Base-by-base conservation (phyloP, 2,329 filamentous ascomycete genomes). In the Coniella lustricola region DNA sequence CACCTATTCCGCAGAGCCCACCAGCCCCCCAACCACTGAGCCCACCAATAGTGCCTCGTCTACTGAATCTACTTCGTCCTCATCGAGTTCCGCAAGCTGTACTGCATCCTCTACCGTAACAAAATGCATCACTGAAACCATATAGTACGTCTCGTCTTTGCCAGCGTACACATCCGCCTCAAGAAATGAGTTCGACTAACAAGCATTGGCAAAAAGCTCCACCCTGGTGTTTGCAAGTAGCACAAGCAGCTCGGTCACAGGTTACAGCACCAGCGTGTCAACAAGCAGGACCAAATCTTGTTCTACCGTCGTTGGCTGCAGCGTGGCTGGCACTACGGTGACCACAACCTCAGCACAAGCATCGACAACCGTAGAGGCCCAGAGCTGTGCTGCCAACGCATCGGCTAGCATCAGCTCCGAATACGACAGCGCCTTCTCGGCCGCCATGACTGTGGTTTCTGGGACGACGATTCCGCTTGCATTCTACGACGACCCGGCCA, bases 31-130 rank as follows among this genome's bases (percentile, higher is more conserved):
- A 25, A 41, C 21, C 38, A 41, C 38, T 10, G 29, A 41, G 14
- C 38, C 38, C 17, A 41, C 38, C 4, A 41, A 20, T 5, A 41
- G 38, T 41, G 21, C 21, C 38, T 41, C 38, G 20, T 41, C 38
- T 41, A n/a, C n/a, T n/a, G n/a, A n/a, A n/a, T n/a, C n/a, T n/a
- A n/a, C n/a, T n/a, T n/a, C n/a, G n/a, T n/a, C n/a, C n/a, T n/a
- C n/a, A n/a, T 41, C 38, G 21, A 41, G 38, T 22, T 41, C 38
- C 22, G 38, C 38, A 17, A 3, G 20, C 29, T 41, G 38, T 22
- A 41, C 38, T 41, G 38, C 38, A 41, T 41, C 38, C n/a, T 41
- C 38, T 31, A 41, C 38, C 22, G 38, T 41, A 5, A 41, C 13
- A 41, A 8, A 41, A 1, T 41, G 38, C 38, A 22, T 41, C 20